Conservation (phyloP, 495 filamentous ascomycete species). For the Hypomontagnella submonticulosa region DNA sequence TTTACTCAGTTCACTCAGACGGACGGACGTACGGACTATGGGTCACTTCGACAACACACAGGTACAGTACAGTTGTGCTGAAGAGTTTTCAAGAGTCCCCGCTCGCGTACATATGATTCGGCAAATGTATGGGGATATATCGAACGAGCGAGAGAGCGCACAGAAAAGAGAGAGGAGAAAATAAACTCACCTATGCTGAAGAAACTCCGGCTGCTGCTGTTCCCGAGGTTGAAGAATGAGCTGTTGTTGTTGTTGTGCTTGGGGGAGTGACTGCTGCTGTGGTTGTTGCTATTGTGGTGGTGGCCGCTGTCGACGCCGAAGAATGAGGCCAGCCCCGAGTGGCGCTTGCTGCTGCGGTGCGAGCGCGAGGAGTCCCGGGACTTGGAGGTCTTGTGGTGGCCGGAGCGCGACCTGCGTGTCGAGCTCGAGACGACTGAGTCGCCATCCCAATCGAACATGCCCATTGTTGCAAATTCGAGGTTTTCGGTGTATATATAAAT, state of each 20-base stretch:
- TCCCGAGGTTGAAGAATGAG: slow-evolving; percentile 64
- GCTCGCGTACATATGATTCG: slow-evolving; percentile 17
- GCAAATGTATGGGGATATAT: slow-evolving; percentile 56
- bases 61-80: not conserved
- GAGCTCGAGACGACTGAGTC: slow-evolving; percentile 55
- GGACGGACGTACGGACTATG: too few species aligned
- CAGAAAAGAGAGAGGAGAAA: slow-evolving; percentile 60
- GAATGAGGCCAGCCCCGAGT: slow-evolving; percentile 45
- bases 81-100: not conserved
- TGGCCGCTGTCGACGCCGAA: slow-evolving; percentile 50
- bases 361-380: slow-evolving; percentile 48
- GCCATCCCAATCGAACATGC: slow-evolving; percentile 56
- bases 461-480: slow-evolving; percentile 44
- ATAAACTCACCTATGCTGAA: slow-evolving; percentile 61
- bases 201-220: slow-evolving; percentile 56
- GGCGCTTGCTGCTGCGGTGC: slow-evolving; percentile 42
- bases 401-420: slow-evolving; percentile 49
- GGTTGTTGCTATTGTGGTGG: slow-evolving; percentile 46
- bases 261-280: slow-evolving; percentile 44
- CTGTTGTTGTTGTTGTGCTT: slow-evolving; percentile 57
- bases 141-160: slow-evolving; percentile 64
- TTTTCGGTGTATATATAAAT: not conserved
- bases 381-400: slow-evolving; percentile 46
- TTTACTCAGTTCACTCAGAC: too few species aligned
- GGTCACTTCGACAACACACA: not conserved